Conservation (phyloP, 2,329 filamentous ascomycete genomes). For the Hypoxylon sp. region DNA sequence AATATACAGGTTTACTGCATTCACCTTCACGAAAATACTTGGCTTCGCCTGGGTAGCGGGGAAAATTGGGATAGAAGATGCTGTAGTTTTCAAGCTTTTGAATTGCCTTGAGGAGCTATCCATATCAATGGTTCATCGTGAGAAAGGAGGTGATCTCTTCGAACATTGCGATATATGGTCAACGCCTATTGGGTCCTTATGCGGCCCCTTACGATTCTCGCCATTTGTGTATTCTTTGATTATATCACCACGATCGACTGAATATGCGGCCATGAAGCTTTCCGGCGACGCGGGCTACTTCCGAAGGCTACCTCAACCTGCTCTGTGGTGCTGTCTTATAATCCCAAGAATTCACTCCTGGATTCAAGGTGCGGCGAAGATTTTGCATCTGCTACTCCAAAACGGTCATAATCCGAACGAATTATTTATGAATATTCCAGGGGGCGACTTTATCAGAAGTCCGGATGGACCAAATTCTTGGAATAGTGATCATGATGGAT, state of each 20-base stretch:
- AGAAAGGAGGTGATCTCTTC: background rate
- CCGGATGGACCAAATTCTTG: background rate
- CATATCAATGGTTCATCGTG: background rate
- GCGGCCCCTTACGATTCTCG: background rate
- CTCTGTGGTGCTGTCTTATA: constrained; percentile 6
- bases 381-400: constrained; percentile 8
- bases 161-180: background rate
- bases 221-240: constrained; percentile 1
- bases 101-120: constrained; percentile 15
- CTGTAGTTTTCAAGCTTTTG: constrained; percentile 6
- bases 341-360: background rate
- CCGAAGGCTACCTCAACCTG: background rate
- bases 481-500: background rate
- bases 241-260: background rate
- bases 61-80: background rate
- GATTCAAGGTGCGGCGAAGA: background rate
- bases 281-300: constrained; percentile 14
- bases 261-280: constrained; percentile 14
- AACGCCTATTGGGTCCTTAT: constrained; percentile 4
- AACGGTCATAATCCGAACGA: constrained; percentile 24
- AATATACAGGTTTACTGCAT: too few relatives aligned
- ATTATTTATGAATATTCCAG: background rate
- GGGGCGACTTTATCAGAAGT: too few relatives aligned
- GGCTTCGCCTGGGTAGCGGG: background rate
- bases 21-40: background rate